A percentile compares a stretch with the other conserved stretches of the same genome.
phyloP scores from a whole-genome alignment of 139 green algal genomes.

The Eudorina sp. region DNA sequence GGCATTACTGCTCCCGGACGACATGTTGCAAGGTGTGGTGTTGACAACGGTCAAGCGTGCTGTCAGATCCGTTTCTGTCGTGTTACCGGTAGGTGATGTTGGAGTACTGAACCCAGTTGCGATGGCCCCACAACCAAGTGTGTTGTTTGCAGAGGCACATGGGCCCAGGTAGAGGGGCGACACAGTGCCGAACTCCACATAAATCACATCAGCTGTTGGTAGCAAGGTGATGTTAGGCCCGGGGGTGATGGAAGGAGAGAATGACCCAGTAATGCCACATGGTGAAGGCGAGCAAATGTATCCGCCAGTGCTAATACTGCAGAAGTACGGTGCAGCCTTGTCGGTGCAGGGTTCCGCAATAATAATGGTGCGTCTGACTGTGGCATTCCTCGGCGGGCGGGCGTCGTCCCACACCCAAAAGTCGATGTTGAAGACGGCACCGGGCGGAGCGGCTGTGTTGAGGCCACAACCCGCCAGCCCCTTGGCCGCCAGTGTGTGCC shows the following conservation, averaged over 20 bases:
- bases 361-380: slow-evolving; percentile 22
- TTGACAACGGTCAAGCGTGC: background rate
- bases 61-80: background rate
- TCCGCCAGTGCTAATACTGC: slow-evolving; percentile 2
- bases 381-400: slow-evolving; percentile 53
- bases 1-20: background rate
- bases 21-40: slow-evolving; percentile 32
- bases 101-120: background rate
- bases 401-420: slow-evolving; percentile 68
- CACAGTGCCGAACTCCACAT: slow-evolving; percentile 36
- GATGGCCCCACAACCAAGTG: slow-evolving; percentile 5
- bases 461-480: slow-evolving; percentile 62
- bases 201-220: slow-evolving; percentile 16
- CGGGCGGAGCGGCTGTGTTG: slow-evolving; percentile 50
- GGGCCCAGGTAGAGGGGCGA: slow-evolving; percentile 42
- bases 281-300: slow-evolving; percentile 25
- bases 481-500: slow-evolving; percentile 55
- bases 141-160: background rate
- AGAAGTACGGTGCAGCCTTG: slow-evolving; percentile 19
- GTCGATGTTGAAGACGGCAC: slow-evolving; percentile 57
- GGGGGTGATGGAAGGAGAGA: background rate
- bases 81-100: background rate
- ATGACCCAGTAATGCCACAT: background rate
- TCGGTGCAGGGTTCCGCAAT: slow-evolving; percentile 46
- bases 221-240: slow-evolving; percentile 32